Conservation (phyloP, 1,139 yeast species). For the Magnusiomyces ingens region DNA sequence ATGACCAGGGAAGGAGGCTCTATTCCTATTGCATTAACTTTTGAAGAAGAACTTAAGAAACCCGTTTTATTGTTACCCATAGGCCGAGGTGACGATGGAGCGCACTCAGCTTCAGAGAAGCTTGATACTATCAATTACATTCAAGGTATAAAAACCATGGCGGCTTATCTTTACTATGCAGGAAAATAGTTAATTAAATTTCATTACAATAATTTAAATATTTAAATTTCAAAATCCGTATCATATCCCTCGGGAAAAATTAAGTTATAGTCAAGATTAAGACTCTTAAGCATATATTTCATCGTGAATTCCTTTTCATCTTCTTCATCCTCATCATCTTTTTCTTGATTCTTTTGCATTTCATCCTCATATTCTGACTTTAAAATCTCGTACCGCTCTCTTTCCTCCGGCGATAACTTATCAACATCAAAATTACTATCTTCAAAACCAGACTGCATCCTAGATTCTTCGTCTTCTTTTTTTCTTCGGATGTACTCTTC, state of each 20-base stretch:
- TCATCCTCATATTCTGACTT: conserved; percentile 27
- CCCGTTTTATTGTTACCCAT: conserved; percentile 86
- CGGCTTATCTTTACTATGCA: conserved; percentile 87
- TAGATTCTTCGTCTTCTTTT: conserved; percentile 25
- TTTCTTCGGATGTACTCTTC: conserved; percentile 36
- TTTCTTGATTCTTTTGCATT: conserved; percentile 24
- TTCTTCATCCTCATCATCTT: conserved; percentile 25
- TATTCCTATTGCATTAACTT: conserved; percentile 89
- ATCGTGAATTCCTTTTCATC: conserved; percentile 37
- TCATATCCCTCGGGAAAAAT: conserved; percentile 31
- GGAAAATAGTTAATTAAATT: too few species aligned
- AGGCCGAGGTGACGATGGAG: conserved; percentile 99
- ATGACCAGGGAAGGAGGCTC: conserved; percentile 98
- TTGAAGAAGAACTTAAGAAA: conserved; percentile 78
- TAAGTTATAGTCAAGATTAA: conserved; percentile 37
- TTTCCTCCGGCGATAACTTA: conserved; percentile 30
- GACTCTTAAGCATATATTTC: conserved; percentile 37
- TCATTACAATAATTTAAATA: too few species aligned
- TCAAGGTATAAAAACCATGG: conserved; percentile 88
- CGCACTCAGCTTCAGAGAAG: conserved; percentile 96
- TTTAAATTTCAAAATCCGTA: neutral
- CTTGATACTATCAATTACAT: conserved; percentile 81
- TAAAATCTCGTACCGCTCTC: conserved; percentile 20
- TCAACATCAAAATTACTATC: conserved; percentile 32
- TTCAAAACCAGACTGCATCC: conserved; percentile 18